phyloP scores from a whole-genome alignment of 2,329 filamentous ascomycete species.

The Penicillium sp. region DNA sequence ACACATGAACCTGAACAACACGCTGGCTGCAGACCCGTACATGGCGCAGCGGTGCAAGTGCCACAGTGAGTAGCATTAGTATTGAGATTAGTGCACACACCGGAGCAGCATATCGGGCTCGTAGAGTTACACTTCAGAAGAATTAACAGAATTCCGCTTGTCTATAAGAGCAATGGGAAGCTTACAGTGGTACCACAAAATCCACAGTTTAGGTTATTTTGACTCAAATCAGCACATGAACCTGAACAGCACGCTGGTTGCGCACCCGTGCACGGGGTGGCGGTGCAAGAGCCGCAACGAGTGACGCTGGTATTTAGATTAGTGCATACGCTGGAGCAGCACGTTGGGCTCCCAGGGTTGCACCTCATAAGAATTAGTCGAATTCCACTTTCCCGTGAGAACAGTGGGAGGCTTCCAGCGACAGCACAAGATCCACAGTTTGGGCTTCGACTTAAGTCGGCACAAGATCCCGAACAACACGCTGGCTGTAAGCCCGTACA shows the following conservation, averaged over 20 bases:
- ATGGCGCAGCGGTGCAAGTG: conserved; percentile 1
- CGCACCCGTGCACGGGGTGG: conserved; percentile 1
- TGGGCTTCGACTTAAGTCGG: neutral
- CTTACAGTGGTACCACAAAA: conserved; percentile 5
- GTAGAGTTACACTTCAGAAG: neutral
- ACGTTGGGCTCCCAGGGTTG: too few relatives aligned
- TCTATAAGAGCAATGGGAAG: neutral
- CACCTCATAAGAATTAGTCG: neutral
- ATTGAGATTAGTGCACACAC: conserved; percentile 3
- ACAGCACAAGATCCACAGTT: conserved; percentile 5
- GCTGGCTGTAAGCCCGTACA: neutral
- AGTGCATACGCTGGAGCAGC: neutral
- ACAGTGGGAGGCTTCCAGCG: neutral
- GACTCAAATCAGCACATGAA: neutral
- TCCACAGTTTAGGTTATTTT: neutral
- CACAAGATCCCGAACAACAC: conserved; percentile 9
- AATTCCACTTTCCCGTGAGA: too few relatives aligned
- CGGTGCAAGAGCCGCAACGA: conserved; percentile 7
- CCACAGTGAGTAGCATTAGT: conserved; percentile 4
- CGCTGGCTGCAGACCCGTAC: neutral
- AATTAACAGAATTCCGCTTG: too few relatives aligned
- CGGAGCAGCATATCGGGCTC: neutral
- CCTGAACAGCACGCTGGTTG: neutral
- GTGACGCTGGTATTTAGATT: neutral
- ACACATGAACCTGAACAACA: conserved; percentile 9